A percentile compares a stretch with the other conserved stretches of the same genome.
Conservation (phyloP, 2,329 filamentous ascomycete species). For the Elsinoe australis region DNA sequence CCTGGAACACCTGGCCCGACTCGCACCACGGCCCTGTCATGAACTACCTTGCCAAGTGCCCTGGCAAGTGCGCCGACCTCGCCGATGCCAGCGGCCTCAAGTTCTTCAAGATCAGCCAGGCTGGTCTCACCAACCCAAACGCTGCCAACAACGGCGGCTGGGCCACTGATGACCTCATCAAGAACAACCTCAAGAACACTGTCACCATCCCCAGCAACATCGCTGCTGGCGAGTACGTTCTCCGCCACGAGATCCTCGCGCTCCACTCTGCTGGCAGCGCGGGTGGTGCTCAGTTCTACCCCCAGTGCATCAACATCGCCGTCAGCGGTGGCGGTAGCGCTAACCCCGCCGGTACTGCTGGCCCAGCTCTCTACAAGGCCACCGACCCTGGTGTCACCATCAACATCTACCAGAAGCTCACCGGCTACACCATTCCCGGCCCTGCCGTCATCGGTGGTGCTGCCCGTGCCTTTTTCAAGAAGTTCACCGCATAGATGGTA, state of each 20-base stretch:
- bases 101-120: constrained; percentile 58
- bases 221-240: constrained; percentile 51
- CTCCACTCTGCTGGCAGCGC: constrained; percentile 46
- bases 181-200: constrained; percentile 41
- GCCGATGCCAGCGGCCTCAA: constrained; percentile 48
- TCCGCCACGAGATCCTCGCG: constrained; percentile 53
- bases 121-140: constrained; percentile 42
- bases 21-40: constrained; percentile 58
- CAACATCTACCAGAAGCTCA: constrained; percentile 49
- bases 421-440: constrained; percentile 46
- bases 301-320: constrained; percentile 51
- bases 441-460: constrained; percentile 32
- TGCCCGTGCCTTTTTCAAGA: constrained; percentile 7
- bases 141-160: constrained; percentile 39
- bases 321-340: constrained; percentile 48
- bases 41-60: constrained; percentile 55
- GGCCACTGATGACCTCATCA: constrained; percentile 49
- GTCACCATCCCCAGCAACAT: constrained; percentile 48
- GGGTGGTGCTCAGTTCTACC: constrained; percentile 42
- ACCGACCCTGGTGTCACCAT: constrained; percentile 51
- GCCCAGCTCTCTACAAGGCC: constrained; percentile 50
- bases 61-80: constrained; percentile 44
- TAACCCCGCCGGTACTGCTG: constrained; percentile 42
- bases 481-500: constrained; percentile 11
- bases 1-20: constrained; percentile 60